phyloP scores from a whole-genome alignment of 371 early-diverging fungal genomes.

The Chytridiales sp. region DNA sequence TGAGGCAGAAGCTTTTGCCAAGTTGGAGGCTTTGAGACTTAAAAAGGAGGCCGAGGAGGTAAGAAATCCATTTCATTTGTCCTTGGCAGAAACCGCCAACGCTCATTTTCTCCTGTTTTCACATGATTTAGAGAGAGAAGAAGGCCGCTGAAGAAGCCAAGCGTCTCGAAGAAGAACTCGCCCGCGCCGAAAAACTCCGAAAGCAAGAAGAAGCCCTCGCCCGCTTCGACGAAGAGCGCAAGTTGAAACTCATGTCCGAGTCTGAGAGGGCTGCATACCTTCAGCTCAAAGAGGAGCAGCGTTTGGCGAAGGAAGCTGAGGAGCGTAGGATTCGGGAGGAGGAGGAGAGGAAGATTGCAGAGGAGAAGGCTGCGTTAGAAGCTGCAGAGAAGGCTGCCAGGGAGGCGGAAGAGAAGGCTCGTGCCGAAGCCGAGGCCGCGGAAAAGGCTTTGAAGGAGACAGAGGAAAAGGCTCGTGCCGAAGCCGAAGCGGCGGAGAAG shows the following conservation, averaged over 20 bases:
- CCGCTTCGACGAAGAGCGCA: constrained; percentile 36
- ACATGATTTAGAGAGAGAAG: constrained; percentile 23
- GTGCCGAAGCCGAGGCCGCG: constrained; percentile 7
- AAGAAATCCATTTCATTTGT: neutral
- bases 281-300: constrained; percentile 8
- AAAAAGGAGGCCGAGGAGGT: constrained; percentile 30
- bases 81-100: neutral
- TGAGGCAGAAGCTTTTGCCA: constrained; percentile 28
- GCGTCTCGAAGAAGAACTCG: constrained; percentile 23
- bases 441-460: constrained; percentile 5
- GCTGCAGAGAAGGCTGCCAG: neutral
- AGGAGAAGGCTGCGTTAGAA: neutral
- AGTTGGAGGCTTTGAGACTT: constrained; percentile 18
- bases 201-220: constrained; percentile 36
- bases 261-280: constrained; percentile 18
- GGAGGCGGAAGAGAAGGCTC: neutral
- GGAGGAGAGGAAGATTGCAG: constrained; percentile 17
- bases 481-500: neutral
- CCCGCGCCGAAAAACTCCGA: constrained; percentile 32
- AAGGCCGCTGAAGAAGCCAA: constrained; percentile 16
- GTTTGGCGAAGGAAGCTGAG: constrained; percentile 13
- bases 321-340: constrained; percentile 1
- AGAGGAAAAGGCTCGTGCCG: constrained; percentile 8
- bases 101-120: constrained; percentile 8
- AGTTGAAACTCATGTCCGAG: constrained; percentile 23